Conservation (phyloP, 2,329 filamentous ascomycete genomes). For the Drechslerella coelobrocha region DNA sequence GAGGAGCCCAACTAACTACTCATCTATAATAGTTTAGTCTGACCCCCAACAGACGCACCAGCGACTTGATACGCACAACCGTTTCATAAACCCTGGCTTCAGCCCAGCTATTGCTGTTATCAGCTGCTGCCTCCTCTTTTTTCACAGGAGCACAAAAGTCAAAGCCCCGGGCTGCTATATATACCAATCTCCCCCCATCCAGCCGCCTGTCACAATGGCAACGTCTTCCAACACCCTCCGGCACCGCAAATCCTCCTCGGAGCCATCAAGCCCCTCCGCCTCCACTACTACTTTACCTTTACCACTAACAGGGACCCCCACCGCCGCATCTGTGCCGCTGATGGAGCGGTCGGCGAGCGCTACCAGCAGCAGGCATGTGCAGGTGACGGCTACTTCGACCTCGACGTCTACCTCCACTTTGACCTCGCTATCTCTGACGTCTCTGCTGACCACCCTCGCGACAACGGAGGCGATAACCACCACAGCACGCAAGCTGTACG, state of each 20-base stretch:
- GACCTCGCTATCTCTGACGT: slow-evolving; percentile 32
- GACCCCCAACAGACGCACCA: neutral
- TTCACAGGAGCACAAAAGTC: neutral
- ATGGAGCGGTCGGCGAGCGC: slow-evolving; percentile 25
- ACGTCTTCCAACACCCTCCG: slow-evolving; percentile 4
- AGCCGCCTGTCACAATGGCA: neutral
- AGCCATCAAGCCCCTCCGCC: neutral
- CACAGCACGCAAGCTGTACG: slow-evolving; percentile 39
- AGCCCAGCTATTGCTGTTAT: neutral
- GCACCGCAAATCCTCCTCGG: slow-evolving; percentile 6
- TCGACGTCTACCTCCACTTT: too few relatives aligned
- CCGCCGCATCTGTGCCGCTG: slow-evolving; percentile 7
- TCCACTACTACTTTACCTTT: neutral
- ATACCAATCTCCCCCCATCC: neutral
- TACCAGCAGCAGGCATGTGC: slow-evolving; percentile 22
- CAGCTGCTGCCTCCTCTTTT: neutral
- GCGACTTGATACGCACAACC: neutral
- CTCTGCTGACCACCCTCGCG: slow-evolving; percentile 38
- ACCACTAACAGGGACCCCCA: neutral
- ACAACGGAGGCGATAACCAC: slow-evolving; percentile 48
- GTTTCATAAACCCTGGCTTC: slow-evolving; percentile 1
- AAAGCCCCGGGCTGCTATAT: neutral
- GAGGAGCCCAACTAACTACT: too few relatives aligned
- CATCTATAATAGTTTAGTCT: neutral
- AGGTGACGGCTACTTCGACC: slow-evolving; percentile 42